Conservation (phyloP, 345 rosid genomes). For the Eucalyptus pauciflora region DNA sequence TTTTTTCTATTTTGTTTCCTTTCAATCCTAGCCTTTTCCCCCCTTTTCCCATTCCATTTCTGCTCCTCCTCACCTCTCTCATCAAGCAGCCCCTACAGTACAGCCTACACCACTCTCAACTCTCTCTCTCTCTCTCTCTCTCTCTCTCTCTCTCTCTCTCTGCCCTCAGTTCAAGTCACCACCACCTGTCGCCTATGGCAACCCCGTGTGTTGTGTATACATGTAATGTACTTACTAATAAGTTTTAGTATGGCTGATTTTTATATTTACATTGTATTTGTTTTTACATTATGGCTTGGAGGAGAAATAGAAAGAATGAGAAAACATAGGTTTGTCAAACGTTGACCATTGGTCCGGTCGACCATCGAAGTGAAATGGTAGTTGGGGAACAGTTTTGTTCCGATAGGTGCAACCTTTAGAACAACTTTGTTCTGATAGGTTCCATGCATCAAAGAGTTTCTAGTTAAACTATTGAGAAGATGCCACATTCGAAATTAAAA, state of each 20-base stretch:
- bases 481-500: too few relatives aligned
- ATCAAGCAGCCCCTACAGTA: not conserved
- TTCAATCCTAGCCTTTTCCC: not conserved
- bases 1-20: too few relatives aligned
- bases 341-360: too few relatives aligned
- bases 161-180: not conserved
- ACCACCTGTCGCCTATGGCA: not conserved
- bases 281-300: not conserved
- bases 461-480: not conserved
- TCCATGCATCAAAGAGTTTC: not conserved
- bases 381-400: not conserved
- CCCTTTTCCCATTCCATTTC: not conserved
- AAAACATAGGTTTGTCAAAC: not conserved
- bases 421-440: not conserved
- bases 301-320: not conserved
- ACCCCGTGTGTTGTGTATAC: not conserved
- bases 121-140: too few relatives aligned
- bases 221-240: not conserved
- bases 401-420: not conserved
- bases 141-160: too few relatives aligned
- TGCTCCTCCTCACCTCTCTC: not conserved
- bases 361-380: not conserved
- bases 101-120: not conserved
- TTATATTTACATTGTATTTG: not conserved
- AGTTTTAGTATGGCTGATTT: not conserved